phyloP scores from a whole-genome alignment of 2,329 filamentous ascomycete species.

The Erysiphe neolycopersici region DNA sequence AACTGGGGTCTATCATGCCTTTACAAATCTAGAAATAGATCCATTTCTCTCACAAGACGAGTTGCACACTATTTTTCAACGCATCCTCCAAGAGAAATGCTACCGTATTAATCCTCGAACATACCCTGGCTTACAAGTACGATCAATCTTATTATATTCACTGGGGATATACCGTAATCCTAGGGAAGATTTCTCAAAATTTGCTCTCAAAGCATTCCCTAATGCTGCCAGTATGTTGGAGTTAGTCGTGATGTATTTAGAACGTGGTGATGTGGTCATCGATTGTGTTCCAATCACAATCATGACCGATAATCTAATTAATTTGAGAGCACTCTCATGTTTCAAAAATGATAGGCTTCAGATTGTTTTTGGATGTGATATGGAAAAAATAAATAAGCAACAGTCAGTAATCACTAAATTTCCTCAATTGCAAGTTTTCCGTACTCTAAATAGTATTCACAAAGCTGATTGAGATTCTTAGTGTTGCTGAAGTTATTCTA shows the following conservation, averaged over 20 bases:
- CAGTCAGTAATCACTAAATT: slow-evolving; percentile 5
- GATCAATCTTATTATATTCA: slow-evolving; percentile 16
- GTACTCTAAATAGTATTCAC: neutral
- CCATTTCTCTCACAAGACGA: slow-evolving; percentile 23
- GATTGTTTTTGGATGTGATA: slow-evolving; percentile 7
- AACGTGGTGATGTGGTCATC: slow-evolving; percentile 6
- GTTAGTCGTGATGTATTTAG: slow-evolving; percentile 4
- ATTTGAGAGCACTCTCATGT: slow-evolving; percentile 7
- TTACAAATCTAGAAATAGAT: slow-evolving; percentile 13
- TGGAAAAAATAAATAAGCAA: slow-evolving; percentile 5
- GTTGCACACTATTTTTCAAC: slow-evolving; percentile 20
- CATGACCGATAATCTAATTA: slow-evolving; percentile 2
- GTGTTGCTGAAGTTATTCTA: slow-evolving; percentile 5
- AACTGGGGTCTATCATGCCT: slow-evolving; percentile 5
- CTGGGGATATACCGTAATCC: slow-evolving; percentile 5
- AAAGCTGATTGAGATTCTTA: neutral
- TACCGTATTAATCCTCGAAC: slow-evolving; percentile 18
- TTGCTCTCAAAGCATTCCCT: slow-evolving; percentile 19
- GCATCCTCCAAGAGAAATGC: slow-evolving; percentile 17
- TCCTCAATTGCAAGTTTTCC: slow-evolving; percentile 5
- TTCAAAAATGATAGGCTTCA: slow-evolving; percentile 3
- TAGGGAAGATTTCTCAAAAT: slow-evolving; percentile 10
- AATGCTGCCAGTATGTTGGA: slow-evolving; percentile 14
- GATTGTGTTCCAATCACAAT: slow-evolving; percentile 6
- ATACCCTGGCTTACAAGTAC: slow-evolving; percentile 19